Evolutionary conservation across 805 yeast species (phyloP).

Genomic region (Torulaspora gathmanii): DNA sequence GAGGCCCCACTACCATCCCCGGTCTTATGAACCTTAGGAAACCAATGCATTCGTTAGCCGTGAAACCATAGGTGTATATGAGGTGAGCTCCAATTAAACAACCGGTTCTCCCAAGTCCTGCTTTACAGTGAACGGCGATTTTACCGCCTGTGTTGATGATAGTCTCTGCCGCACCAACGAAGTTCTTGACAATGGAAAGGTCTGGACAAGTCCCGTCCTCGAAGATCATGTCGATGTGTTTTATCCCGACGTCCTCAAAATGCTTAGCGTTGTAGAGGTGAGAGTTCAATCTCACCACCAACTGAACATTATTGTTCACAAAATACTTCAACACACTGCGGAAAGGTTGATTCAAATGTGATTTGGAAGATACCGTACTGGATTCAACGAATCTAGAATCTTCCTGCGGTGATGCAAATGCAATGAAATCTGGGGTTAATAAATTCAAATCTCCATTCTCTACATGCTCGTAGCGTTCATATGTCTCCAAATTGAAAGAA

Average conservation of each 20-base stretch:
- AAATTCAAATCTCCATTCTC: conserved; percentile 96
- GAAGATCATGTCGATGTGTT: conserved; percentile 91
- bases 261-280: conserved; percentile 82
- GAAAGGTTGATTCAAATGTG: conserved; percentile 63
- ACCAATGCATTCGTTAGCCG: conserved; percentile 94
- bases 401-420: conserved; percentile 95
- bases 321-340: conserved; percentile 77
- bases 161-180: conserved; percentile 92
- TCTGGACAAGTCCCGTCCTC: conserved; percentile 99
- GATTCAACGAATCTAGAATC: conserved; percentile 36
- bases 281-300: conserved; percentile 89
- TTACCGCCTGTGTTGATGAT: conserved; percentile 82
- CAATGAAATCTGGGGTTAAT: conserved; percentile 87
- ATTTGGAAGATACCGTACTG: conserved; percentile 19
- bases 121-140: conserved; percentile 98
- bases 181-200: conserved; percentile 84
- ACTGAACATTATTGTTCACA: conserved; percentile 63
- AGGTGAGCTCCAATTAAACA: conserved; percentile 96
- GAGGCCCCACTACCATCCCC: conserved; percentile 99
- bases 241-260: conserved; percentile 76
- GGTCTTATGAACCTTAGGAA: conserved; percentile 96
- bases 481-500: conserved; percentile 83
- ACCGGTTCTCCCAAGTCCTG: conserved; percentile 97
- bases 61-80: conserved; percentile 93
- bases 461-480: conserved; percentile 90